Evolutionary conservation across 1,284 basidiomycete genomes (phyloP).

Genomic region (Puccinia novopanici): DNA sequence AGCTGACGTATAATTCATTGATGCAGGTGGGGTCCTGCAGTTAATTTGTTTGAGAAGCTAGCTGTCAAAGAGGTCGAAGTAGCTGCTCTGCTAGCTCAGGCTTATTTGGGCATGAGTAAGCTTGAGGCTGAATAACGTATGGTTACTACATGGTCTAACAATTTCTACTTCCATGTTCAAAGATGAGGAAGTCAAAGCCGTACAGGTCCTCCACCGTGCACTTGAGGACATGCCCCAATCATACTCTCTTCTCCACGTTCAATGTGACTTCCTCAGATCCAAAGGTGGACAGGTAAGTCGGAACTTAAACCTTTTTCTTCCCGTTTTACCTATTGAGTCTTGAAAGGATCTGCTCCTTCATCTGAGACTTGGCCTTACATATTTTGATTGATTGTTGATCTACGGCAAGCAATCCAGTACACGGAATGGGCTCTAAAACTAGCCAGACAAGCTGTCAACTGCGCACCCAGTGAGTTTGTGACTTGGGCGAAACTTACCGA

Average conservation of each 20-base stretch:
- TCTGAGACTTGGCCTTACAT: slow-evolving; percentile 2
- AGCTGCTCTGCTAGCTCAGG: slow-evolving; percentile 79
- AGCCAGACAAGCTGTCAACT: slow-evolving; percentile 89
- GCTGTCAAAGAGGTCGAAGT: slow-evolving; percentile 84
- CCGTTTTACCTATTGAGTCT: not conserved
- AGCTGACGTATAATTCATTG: not conserved
- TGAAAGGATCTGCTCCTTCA: not conserved
- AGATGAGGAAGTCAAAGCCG: slow-evolving; percentile 98
- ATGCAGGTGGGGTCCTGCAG: slow-evolving; percentile 68
- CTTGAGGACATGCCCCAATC: slow-evolving; percentile 84
- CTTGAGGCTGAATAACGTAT: not conserved
- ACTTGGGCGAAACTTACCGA: slow-evolving; percentile 98
- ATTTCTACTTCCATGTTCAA: slow-evolving; percentile 18
- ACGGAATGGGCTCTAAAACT: slow-evolving; percentile 85
- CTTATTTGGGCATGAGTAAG: slow-evolving; percentile 94
- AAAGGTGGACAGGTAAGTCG: slow-evolving; percentile 63
- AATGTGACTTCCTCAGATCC: slow-evolving; percentile 86
- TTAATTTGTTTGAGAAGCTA: slow-evolving; percentile 92
- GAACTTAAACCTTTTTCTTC: not conserved
- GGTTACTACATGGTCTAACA: not conserved
- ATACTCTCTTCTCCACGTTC: slow-evolving; percentile 88
- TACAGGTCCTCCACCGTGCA: slow-evolving; percentile 85
- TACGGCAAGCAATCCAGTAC: slow-evolving; percentile 46
- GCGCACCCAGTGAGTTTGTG: slow-evolving; percentile 94
- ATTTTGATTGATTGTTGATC: slow-evolving; percentile 15